Conservation (phyloP, 805 yeast species). For the Myxozyma geophila region DNA sequence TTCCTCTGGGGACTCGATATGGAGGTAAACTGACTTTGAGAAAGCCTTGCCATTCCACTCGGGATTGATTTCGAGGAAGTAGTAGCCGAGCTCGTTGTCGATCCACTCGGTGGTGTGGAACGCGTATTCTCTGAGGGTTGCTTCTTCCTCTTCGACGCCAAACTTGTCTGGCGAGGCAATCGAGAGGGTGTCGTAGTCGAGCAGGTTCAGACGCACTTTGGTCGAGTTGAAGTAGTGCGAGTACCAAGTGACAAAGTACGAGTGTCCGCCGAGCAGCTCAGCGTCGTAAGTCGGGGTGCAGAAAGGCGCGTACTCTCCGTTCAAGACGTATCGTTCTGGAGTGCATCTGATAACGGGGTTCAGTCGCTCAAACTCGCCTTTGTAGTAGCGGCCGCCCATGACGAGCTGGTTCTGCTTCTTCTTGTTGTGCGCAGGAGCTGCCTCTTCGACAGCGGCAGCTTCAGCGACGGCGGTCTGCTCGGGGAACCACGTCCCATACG, state of each 20-base stretch:
- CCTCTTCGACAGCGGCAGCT: neutral
- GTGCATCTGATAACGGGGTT: constrained; percentile 86
- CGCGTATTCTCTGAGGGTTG: constrained; percentile 44
- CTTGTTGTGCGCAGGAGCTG: neutral
- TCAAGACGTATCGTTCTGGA: constrained; percentile 67
- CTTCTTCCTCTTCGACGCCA: constrained; percentile 13
- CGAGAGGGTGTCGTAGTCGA: constrained; percentile 37
- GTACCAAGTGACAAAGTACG: constrained; percentile 83
- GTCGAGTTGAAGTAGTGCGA: constrained; percentile 60
- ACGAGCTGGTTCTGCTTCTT: constrained; percentile 6
- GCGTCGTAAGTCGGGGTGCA: constrained; percentile 76
- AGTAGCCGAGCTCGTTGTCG: constrained; percentile 62
- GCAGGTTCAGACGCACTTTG: constrained; percentile 39
- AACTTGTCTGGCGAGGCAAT: constrained; percentile 28
- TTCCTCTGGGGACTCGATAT: constrained; percentile 56
- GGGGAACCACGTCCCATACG: constrained; percentile 71
- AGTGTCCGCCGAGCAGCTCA: constrained; percentile 59
- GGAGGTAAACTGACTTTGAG: constrained; percentile 60
- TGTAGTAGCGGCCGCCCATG: constrained; percentile 22
- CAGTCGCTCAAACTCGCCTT: constrained; percentile 51
- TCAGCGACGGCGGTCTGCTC: constrained; percentile 53
- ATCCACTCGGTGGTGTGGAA: constrained; percentile 79
- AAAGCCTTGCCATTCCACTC: constrained; percentile 66
- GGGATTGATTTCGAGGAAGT: constrained; percentile 62
- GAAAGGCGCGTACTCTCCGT: constrained; percentile 70